Evolutionary conservation across 2,329 filamentous ascomycete species (phyloP).

Genomic region (Fusarium chlamydosporum): DNA sequence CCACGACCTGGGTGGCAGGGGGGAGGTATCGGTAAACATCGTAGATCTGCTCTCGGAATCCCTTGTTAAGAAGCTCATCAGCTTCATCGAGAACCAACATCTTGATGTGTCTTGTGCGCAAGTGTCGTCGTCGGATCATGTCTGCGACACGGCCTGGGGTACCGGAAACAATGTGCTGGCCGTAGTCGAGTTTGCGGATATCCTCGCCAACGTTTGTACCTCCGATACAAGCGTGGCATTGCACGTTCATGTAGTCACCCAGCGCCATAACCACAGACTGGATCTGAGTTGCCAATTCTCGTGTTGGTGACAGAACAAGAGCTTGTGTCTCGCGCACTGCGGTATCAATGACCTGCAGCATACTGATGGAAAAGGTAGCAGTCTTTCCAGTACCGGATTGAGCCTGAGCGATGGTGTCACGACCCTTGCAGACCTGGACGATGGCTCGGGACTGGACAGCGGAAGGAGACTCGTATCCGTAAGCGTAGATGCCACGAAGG

Average conservation of each 20-base stretch:
- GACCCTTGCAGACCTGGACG: constrained; percentile 98
- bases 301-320: constrained; percentile 93
- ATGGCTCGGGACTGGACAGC: constrained; percentile 98
- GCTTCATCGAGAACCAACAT: constrained; percentile 74
- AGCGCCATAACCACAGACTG: constrained; percentile 99
- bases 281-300: constrained; percentile 97
- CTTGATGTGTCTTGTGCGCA: constrained; percentile 74
- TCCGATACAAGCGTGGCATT: constrained; percentile 98
- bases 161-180: constrained; percentile 96
- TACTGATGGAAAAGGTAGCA: constrained; percentile 95
- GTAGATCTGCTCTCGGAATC: constrained; percentile 99
- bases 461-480: constrained; percentile 97
- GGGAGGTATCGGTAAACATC: constrained; percentile 98
- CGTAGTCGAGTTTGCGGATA: constrained; percentile 96
- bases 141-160: constrained; percentile 92
- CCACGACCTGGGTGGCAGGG: constrained; percentile 97
- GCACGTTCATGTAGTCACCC: constrained; percentile 99
- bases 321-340: constrained; percentile 94
- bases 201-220: constrained; percentile 98
- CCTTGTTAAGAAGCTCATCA: constrained; percentile 83
- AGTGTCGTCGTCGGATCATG: constrained; percentile 71
- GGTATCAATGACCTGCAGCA: constrained; percentile 95
- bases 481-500: constrained; percentile 96
- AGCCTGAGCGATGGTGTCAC: constrained; percentile 97
- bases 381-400: constrained; percentile 98